Evolutionary conservation across 495 filamentous ascomycete species (phyloP).

Genomic region (Talaromyces trachyspermus): DNA sequence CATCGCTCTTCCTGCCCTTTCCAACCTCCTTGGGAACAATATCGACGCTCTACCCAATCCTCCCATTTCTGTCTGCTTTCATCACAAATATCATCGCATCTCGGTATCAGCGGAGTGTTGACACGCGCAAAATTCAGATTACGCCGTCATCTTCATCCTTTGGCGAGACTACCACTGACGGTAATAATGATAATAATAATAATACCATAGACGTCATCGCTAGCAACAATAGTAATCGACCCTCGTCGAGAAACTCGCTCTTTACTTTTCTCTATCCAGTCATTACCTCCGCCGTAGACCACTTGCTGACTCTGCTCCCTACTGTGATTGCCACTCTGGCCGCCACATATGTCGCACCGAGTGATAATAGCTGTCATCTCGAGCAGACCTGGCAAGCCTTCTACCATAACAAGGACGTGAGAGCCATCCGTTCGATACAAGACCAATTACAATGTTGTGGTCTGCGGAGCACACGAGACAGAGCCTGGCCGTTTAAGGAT

Average conservation of each 20-base stretch:
- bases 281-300: conserved; percentile 11
- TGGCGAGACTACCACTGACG: too few relatives aligned
- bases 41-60: conserved; percentile 19
- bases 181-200: not conserved
- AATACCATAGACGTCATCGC: not conserved
- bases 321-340: conserved; percentile 49
- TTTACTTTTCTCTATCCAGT: not conserved
- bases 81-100: conserved; percentile 6
- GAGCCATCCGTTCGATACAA: conserved; percentile 52
- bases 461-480: conserved; percentile 44
- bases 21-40: conserved; percentile 19
- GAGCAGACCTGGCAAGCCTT: conserved; percentile 45
- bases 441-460: conserved; percentile 61
- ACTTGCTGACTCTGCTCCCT: conserved; percentile 39
- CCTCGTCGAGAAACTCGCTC: not conserved
- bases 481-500: conserved; percentile 51
- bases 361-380: conserved; percentile 43
- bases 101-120: not conserved
- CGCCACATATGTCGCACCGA: conserved; percentile 44
- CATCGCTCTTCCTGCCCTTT: conserved; percentile 18
- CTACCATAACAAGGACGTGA: conserved; percentile 39
- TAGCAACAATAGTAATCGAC: not conserved
- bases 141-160: not conserved
- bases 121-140: not conserved
- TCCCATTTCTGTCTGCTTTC: conserved; percentile 10